These are phyloP conservation scores for Bullera alba DNA, from an alignment of 768 basidiomycete genomes.

Conservation along the genomic window DNA sequence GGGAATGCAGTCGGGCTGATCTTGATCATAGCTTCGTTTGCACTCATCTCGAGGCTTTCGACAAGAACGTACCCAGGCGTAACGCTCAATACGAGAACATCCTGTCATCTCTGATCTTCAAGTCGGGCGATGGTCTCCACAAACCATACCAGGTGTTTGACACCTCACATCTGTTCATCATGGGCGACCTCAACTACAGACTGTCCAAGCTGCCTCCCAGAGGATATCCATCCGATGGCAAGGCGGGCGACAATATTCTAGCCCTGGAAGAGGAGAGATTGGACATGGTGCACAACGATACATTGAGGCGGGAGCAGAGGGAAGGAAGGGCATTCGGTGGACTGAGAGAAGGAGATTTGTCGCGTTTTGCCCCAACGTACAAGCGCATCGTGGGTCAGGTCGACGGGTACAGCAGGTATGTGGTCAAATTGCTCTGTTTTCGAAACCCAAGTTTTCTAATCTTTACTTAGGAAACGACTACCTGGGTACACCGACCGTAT, in stretches of 20 bases:
- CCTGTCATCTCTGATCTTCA: slow-evolving; percentile 70
- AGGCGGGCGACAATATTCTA: slow-evolving; percentile 10
- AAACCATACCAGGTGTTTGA: slow-evolving; percentile 59
- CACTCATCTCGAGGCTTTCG: slow-evolving; percentile 83
- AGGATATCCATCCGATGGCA: slow-evolving; percentile 9
- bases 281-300: slow-evolving; percentile 37
- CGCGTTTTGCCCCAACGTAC: slow-evolving; percentile 83
- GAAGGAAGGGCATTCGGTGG: slow-evolving; percentile 64
- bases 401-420: slow-evolving; percentile 63
- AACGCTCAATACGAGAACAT: slow-evolving; percentile 76
- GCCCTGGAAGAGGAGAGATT: slow-evolving; percentile 32
- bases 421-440: slow-evolving; percentile 43
- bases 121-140: slow-evolving; percentile 53
- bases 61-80: slow-evolving; percentile 58
- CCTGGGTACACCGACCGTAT: slow-evolving; percentile 94
- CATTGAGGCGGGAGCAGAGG: slow-evolving; percentile 51
- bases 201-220: slow-evolving; percentile 46
- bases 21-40: slow-evolving; percentile 65
- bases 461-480: slow-evolving; percentile 53
- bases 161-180: slow-evolving; percentile 83
- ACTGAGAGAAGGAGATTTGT: slow-evolving; percentile 77
- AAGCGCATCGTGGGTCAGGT: slow-evolving; percentile 76
- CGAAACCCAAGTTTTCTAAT: no score
- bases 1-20: background rate
- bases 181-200: slow-evolving; percentile 92